phyloP scores from a whole-genome alignment of 768 basidiomycete genomes.

The Boletellus ananiceps region DNA sequence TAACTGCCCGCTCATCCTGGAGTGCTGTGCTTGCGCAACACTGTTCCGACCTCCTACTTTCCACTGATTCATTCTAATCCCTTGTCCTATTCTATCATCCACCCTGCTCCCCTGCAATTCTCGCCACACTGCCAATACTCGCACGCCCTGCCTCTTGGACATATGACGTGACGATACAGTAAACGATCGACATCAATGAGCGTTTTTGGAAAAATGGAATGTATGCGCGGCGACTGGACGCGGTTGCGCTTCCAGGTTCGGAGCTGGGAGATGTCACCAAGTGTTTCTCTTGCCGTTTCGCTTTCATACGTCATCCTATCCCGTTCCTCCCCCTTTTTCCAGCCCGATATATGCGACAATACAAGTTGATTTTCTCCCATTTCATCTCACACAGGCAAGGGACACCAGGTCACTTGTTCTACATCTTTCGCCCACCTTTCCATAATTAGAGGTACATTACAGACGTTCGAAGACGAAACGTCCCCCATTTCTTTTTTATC shows the following conservation, averaged over 20 bases:
- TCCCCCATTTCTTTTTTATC: neutral
- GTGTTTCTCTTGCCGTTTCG: neutral
- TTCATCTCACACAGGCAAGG: neutral
- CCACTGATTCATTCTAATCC: neutral
- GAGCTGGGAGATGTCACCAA: neutral
- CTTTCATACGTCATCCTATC: neutral
- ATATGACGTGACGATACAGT: neutral
- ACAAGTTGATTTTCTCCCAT: neutral
- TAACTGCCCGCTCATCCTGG: neutral
- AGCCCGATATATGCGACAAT: too few relatives aligned
- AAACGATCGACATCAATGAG: neutral
- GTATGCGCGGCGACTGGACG: neutral
- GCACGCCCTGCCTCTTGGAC: neutral
- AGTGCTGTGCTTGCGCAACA: neutral
- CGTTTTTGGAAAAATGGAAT: neutral
- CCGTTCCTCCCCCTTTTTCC: neutral
- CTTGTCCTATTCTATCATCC: neutral
- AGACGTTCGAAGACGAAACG: neutral
- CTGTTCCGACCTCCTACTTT: neutral
- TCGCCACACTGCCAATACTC: neutral
- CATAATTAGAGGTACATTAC: conserved; percentile 9
- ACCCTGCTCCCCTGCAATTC: neutral
- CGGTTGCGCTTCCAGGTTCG: neutral
- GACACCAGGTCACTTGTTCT: conserved; percentile 1
- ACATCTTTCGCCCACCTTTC: neutral